phyloP scores from a whole-genome alignment of 768 basidiomycete species.

The Crucibulum laeve region DNA sequence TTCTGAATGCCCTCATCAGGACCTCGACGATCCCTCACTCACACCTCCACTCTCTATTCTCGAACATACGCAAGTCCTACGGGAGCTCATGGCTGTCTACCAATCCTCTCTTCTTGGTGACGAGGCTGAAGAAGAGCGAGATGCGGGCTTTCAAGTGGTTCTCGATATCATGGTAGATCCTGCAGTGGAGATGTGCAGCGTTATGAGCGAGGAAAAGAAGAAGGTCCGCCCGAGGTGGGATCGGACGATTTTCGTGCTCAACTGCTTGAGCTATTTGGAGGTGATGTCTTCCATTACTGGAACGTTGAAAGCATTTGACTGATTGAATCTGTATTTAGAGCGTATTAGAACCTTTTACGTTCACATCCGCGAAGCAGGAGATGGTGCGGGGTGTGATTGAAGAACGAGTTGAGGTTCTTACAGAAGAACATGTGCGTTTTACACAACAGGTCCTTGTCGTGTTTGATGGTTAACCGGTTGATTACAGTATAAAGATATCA shows the following conservation, averaged over 20 bases:
- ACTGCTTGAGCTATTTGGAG: constrained; percentile 80
- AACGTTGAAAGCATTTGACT: neutral
- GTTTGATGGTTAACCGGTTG: constrained; percentile 3
- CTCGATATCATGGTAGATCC: constrained; percentile 86
- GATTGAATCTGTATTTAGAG: constrained; percentile 34
- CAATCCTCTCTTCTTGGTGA: constrained; percentile 79
- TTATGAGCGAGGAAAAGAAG: constrained; percentile 63
- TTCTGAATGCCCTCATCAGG: constrained; percentile 36
- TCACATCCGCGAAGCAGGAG: constrained; percentile 57
- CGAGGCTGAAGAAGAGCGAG: constrained; percentile 37
- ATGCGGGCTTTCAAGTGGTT: constrained; percentile 59
- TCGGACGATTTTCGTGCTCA: constrained; percentile 75
- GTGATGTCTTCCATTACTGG: constrained; percentile 33
- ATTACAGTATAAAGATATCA: constrained; percentile 42
- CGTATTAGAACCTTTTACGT: constrained; percentile 62
- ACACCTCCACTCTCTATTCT: constrained; percentile 75
- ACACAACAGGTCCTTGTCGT: neutral
- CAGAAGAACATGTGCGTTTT: constrained; percentile 76
- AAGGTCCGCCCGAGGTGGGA: constrained; percentile 67
- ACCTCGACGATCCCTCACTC: constrained; percentile 63
- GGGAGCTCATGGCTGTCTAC: constrained; percentile 88
- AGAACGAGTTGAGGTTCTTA: constrained; percentile 55
- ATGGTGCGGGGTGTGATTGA: constrained; percentile 60
- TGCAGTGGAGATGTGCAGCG: constrained; percentile 68
- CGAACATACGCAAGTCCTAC: constrained; percentile 78